phyloP scores from a whole-genome alignment of 441 rosid genomes.

The Manihot esculenta region DNA sequence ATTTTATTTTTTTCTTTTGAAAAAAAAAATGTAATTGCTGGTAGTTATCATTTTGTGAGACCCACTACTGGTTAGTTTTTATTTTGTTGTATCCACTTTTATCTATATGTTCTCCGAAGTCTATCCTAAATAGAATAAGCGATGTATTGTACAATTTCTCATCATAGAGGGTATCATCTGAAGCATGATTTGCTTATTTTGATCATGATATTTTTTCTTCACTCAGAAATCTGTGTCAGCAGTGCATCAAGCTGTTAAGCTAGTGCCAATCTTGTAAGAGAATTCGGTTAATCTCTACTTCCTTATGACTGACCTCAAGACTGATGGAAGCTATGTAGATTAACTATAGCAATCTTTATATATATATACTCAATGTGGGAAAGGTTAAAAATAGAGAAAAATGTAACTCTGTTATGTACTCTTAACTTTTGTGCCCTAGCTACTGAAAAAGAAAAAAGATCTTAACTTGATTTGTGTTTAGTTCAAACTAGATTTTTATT shows the following conservation, averaged over 20 bases:
- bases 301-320: neutral
- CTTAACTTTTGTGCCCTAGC: neutral
- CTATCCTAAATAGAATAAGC: too few relatives aligned
- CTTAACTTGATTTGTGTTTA: neutral
- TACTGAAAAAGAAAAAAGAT: neutral
- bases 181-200: neutral
- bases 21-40: too few relatives aligned
- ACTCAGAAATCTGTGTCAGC: neutral
- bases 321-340: neutral
- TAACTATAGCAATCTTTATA: neutral
- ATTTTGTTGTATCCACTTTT: too few relatives aligned
- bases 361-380: neutral
- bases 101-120: too few relatives aligned
- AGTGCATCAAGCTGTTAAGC: neutral
- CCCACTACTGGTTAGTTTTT: too few relatives aligned
- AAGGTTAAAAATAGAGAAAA: neutral
- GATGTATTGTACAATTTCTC: too few relatives aligned
- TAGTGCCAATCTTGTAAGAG: neutral
- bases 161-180: neutral
- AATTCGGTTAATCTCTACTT: neutral
- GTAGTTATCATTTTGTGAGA: too few relatives aligned
- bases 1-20: too few relatives aligned
- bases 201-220: neutral
- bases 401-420: neutral
- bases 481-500: neutral